A percentile compares a stretch with the other conserved stretches of the same genome.
Evolutionary conservation across 805 yeast species (phyloP).

Genomic region (Candida wancherniae): DNA sequence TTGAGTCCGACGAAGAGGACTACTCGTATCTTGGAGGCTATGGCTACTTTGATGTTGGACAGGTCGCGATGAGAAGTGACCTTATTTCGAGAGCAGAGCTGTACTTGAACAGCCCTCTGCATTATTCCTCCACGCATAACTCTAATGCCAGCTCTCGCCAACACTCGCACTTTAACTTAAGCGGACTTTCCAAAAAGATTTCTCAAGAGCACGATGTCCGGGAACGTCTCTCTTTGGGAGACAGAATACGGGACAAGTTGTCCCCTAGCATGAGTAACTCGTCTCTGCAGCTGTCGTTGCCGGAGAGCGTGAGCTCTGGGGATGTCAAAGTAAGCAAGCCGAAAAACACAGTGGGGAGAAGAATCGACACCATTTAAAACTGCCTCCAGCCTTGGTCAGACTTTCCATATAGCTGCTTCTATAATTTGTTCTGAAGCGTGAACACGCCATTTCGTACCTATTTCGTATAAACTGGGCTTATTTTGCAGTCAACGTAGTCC

Average conservation of each 20-base stretch:
- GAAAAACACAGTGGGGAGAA: too few species aligned
- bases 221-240: slow-evolving; percentile 31
- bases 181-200: slow-evolving; percentile 3
- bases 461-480: too few species aligned
- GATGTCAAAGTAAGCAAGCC: too few species aligned
- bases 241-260: slow-evolving; percentile 33
- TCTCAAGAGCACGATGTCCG: slow-evolving; percentile 19
- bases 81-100: slow-evolving; percentile 26
- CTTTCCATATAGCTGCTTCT: too few species aligned
- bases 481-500: too few species aligned
- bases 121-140: slow-evolving; percentile 15
- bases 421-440: too few species aligned
- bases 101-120: slow-evolving; percentile 23
- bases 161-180: slow-evolving; percentile 29
- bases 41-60: slow-evolving; percentile 76
- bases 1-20: slow-evolving; percentile 25
- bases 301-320: too few species aligned
- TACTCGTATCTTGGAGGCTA: slow-evolving; percentile 68
- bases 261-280: slow-evolving; percentile 11
- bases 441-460: too few species aligned
- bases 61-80: slow-evolving; percentile 53
- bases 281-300: too few species aligned
- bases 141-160: slow-evolving; percentile 24
- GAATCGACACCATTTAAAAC: too few species aligned
- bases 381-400: too few species aligned